Evolutionary conservation across 768 basidiomycete species (phyloP).

Genomic region (Boletus bicolor): DNA sequence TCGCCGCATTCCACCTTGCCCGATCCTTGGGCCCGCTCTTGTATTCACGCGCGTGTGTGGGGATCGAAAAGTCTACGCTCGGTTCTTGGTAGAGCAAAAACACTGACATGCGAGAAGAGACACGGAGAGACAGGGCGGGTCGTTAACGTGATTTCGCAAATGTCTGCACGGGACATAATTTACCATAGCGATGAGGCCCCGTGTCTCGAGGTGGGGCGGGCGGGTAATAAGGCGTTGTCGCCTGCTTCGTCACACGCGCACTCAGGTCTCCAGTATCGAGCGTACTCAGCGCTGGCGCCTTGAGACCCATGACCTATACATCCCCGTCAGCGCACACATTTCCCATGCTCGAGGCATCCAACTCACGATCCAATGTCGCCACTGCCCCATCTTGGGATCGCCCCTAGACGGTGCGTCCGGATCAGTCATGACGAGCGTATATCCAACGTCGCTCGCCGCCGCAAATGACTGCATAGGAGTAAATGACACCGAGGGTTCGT

Average conservation of each 20-base stretch:
- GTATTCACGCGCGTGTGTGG: conserved; percentile 44
- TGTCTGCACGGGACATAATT: not conserved
- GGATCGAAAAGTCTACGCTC: conserved; percentile 37
- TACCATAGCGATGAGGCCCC: conserved; percentile 59
- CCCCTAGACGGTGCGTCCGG: conserved; percentile 54
- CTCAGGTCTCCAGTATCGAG: conserved; percentile 33
- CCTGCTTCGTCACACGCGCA: conserved; percentile 42
- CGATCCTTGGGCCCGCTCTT: conserved; percentile 44
- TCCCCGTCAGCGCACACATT: not conserved
- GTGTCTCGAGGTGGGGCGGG: conserved; percentile 54
- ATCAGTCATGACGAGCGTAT: conserved; percentile 57
- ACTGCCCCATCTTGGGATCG: conserved; percentile 48
- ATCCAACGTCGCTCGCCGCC: conserved; percentile 34
- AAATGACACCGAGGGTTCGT: conserved; percentile 50
- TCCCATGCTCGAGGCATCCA: too few relatives aligned
- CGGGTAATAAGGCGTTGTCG: conserved; percentile 54
- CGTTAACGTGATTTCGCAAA: too few relatives aligned
- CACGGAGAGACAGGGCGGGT: not conserved
- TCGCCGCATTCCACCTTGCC: conserved; percentile 51
- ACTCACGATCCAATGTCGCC: conserved; percentile 57
- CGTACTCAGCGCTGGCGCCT: conserved; percentile 31
- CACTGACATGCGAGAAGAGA: conserved; percentile 21
- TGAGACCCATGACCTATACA: conserved; percentile 38
- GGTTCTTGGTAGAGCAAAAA: conserved; percentile 66
- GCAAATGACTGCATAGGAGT: conserved; percentile 39